Conservation (phyloP, 768 basidiomycete species). For the Roridomyces roridus region DNA sequence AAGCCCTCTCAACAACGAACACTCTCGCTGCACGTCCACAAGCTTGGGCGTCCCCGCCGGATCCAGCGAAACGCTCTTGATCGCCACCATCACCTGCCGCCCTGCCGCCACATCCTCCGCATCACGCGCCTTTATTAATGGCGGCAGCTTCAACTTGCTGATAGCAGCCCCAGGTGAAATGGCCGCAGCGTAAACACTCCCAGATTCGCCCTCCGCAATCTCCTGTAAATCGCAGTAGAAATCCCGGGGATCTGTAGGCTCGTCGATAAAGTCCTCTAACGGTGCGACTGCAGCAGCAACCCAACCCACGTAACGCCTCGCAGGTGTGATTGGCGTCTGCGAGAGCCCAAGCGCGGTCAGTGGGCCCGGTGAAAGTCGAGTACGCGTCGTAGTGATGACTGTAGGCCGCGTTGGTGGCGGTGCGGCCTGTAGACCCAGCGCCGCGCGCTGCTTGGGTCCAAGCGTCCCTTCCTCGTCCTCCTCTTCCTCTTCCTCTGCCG, state of each 20-base stretch:
- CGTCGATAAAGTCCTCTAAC: conserved; percentile 68
- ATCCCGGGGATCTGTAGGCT: conserved; percentile 62
- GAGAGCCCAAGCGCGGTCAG: conserved; percentile 26
- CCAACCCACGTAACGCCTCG: conserved; percentile 66
- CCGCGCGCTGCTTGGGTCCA: conserved; percentile 14
- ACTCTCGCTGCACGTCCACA: conserved; percentile 64
- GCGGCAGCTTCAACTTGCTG: conserved; percentile 46
- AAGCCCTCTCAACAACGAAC: conserved; percentile 61
- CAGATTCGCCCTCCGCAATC: conserved; percentile 85
- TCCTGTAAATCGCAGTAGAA: conserved; percentile 74
- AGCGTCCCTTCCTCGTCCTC: conserved; percentile 26
- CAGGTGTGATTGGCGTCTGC: conserved; percentile 33
- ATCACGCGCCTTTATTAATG: conserved; percentile 45
- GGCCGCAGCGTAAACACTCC: conserved; percentile 60
- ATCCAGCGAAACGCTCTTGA: conserved; percentile 73
- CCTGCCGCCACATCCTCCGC: conserved; percentile 39
- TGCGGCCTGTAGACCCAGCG: neutral
- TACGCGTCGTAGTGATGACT: conserved; percentile 31
- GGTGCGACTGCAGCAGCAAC: conserved; percentile 64
- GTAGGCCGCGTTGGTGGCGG: conserved; percentile 32
- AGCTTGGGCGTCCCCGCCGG: conserved; percentile 68
- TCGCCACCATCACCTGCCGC: conserved; percentile 62
- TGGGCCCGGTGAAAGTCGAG: conserved; percentile 23
- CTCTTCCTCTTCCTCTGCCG: conserved; percentile 35
- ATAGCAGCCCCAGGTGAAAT: conserved; percentile 38